These are phyloP conservation scores for Macrolepiota fuliginosa DNA, from an alignment of 768 basidiomycete species.

Conservation along the genomic window DNA sequence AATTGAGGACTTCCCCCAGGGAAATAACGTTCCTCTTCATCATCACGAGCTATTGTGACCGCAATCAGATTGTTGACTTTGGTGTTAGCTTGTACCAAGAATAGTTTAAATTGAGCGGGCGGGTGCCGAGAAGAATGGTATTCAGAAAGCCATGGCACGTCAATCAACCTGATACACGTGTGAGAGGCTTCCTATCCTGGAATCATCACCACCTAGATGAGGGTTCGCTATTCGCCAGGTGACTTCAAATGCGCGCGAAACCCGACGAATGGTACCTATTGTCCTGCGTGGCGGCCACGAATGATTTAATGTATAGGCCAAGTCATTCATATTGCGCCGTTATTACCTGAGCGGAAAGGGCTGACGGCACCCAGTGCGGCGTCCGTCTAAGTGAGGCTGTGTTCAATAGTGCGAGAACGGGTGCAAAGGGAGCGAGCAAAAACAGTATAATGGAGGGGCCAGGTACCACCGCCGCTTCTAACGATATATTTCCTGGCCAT, in stretches of 20 bases:
- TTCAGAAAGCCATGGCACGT: not conserved
- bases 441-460: not conserved
- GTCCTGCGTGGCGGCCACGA: not conserved
- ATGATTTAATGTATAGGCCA: not conserved
- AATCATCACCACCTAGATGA: not conserved
- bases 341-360: not conserved
- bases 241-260: not conserved
- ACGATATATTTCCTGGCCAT: not conserved
- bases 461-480: conserved; percentile 1
- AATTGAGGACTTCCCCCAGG: not conserved
- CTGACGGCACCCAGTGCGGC: not conserved
- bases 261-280: not conserved
- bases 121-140: not conserved
- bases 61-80: conserved; percentile 1
- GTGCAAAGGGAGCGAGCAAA: conserved; percentile 4
- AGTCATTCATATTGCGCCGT: not conserved
- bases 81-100: conserved; percentile 14
- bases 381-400: not conserved
- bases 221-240: not conserved
- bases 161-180: conserved; percentile 4
- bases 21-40: conserved; percentile 2
- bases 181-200: not conserved
- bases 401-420: not conserved
- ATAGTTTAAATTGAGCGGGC: conserved; percentile 3
- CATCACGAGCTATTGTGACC: conserved; percentile 10